Conservation (phyloP, 2,329 filamentous ascomycete genomes). For the Zasmidium angulare region DNA sequence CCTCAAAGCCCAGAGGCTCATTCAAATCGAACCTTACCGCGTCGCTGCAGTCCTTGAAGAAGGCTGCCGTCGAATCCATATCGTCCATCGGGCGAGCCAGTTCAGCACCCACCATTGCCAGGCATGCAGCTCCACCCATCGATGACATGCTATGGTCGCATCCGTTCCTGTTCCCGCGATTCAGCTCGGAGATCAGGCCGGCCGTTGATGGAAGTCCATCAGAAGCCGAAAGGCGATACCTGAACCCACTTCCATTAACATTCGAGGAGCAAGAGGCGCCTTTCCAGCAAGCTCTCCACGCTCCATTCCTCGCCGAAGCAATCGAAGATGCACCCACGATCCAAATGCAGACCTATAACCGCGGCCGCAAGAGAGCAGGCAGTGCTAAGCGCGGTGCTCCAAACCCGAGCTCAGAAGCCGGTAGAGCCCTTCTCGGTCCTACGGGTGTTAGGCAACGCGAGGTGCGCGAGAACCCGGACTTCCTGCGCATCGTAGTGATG, state of each 20-base stretch:
- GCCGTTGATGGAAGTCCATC: conserved; percentile 54
- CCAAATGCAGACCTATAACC: conserved; percentile 62
- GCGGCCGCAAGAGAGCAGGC: conserved; percentile 31
- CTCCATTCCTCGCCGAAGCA: conserved; percentile 32
- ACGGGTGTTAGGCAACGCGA: conserved; percentile 57
- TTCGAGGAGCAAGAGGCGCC: conserved; percentile 40
- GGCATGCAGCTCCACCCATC: conserved; percentile 18
- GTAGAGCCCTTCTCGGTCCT: conserved; percentile 38
- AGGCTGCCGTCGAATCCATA: conserved; percentile 58
- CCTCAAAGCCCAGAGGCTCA: conserved; percentile 47
- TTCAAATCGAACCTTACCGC: conserved; percentile 66
- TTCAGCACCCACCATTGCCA: conserved; percentile 15
- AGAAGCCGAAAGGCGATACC: conserved; percentile 58
- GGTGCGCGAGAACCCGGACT: conserved; percentile 63
- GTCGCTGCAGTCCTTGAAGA: conserved; percentile 61
- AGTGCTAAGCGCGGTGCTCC: conserved; percentile 33
- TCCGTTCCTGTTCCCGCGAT: conserved; percentile 56
- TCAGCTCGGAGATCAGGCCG: conserved; percentile 62
- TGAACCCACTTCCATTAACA: conserved; percentile 54
- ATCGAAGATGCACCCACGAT: conserved; percentile 54
- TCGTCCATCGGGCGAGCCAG: conserved; percentile 53
- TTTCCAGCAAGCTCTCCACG: conserved; percentile 37
- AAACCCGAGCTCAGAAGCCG: conserved; percentile 46
- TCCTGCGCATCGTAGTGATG: conserved; percentile 62
- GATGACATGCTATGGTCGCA: conserved; percentile 63